Conservation (phyloP, 495 filamentous ascomycete genomes). For the Tuber indicum region DNA sequence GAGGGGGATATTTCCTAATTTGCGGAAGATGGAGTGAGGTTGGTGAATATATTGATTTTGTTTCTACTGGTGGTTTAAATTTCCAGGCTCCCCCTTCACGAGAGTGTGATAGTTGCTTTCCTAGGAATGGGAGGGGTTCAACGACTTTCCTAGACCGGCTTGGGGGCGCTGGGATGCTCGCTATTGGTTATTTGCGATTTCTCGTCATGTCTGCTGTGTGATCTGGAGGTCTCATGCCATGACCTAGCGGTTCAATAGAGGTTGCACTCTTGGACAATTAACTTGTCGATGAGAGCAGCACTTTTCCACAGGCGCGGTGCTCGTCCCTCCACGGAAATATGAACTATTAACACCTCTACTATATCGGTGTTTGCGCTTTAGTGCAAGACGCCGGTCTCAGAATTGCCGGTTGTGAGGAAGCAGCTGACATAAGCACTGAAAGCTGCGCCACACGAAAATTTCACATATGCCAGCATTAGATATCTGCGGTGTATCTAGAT, state of each 20-base stretch:
- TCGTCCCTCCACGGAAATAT: not conserved
- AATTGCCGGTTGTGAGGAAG: not conserved
- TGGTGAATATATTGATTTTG: not conserved
- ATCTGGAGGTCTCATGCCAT: not conserved
- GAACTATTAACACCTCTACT: not conserved
- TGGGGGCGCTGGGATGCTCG: not conserved
- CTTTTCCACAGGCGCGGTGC: not conserved
- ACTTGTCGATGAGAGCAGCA: not conserved
- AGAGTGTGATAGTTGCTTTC: not conserved
- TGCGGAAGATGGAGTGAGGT: not conserved
- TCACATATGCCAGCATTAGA: not conserved
- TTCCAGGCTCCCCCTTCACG: not conserved
- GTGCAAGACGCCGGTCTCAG: not conserved
- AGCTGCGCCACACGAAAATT: not conserved
- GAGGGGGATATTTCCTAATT: not conserved
- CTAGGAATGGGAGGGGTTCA: not conserved
- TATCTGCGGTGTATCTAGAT: not conserved
- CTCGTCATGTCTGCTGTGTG: not conserved
- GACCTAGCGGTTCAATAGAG: not conserved
- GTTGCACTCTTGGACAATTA: not conserved
- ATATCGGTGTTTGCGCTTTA: not conserved
- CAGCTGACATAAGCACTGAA: not conserved
- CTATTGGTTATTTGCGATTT: not conserved
- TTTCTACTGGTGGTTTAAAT: not conserved
- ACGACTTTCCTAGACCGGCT: not conserved